Percentiles rank a stretch among this genome's conserved stretches.
Evolutionary conservation across 2,329 filamentous ascomycete genomes (phyloP).

Genomic region (Fusarium sp.): DNA sequence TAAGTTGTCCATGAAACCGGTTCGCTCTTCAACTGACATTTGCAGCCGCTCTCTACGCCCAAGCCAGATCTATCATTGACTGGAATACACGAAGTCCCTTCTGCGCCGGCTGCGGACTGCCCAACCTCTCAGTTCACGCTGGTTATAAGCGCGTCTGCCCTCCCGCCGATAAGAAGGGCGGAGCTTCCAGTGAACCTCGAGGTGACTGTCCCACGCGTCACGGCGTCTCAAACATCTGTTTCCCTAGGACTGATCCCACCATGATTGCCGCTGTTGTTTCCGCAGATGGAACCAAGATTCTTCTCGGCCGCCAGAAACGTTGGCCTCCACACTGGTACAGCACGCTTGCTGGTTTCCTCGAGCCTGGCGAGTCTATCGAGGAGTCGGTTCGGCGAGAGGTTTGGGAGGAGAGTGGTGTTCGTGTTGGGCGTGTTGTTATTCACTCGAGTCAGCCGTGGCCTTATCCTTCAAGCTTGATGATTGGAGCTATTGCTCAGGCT

Average conservation of each 20-base stretch:
- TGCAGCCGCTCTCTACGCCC: conserved; percentile 86
- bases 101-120: conserved; percentile 87
- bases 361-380: conserved; percentile 86
- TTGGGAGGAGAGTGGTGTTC: conserved; percentile 85
- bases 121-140: conserved; percentile 80
- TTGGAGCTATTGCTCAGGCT: conserved; percentile 87
- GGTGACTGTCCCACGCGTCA: conserved; percentile 81
- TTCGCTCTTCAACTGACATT: conserved; percentile 4
- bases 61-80: conserved; percentile 87
- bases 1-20: conserved; percentile 47
- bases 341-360: conserved; percentile 87
- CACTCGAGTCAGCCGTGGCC: conserved; percentile 91
- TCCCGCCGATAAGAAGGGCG: conserved; percentile 68
- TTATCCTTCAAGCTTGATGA: conserved; percentile 86
- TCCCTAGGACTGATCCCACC: conserved; percentile 91
- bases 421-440: conserved; percentile 79
- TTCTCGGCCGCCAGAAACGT: conserved; percentile 85
- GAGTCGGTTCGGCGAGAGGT: conserved; percentile 85
- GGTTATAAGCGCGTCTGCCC: conserved; percentile 86
- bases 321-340: conserved; percentile 90
- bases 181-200: conserved; percentile 60
- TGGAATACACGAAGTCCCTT: conserved; percentile 95
- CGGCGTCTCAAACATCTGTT: conserved; percentile 88
- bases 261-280: conserved; percentile 95
- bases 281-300: conserved; percentile 76